Evolutionary conservation across 768 basidiomycete genomes (phyloP), one percentile per base, ranked within the genome.

Genomic region (Hypholoma sublateritium): DNA sequence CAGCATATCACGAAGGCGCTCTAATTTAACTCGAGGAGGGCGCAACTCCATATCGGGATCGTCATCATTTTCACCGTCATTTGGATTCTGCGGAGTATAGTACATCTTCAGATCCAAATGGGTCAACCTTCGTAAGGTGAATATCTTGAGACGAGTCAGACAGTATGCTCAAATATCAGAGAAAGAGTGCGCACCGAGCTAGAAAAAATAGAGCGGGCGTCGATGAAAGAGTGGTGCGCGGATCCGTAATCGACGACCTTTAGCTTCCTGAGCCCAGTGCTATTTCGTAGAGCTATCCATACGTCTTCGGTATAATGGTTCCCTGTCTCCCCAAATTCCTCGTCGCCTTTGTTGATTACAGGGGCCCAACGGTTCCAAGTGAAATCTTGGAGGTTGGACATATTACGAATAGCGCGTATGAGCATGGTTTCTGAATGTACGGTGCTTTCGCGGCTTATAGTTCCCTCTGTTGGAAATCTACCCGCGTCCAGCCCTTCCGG

Each of bases 271-370:
- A 65, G 16, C 17, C 35, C 32, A 5, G 65, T 60, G 22, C 53
- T 35, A 49, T 61, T 60, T 17, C 60, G 39, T 17, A 65, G 46
- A 6, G 53, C 60, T n/a, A 58, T 65, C 65, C 65, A 65, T 6
- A 65, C 50, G 41, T 65, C 65, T 25, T 61, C 64, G 11, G 25
- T 32, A 48, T 63, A 63, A 6, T 17, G 21, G 1, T 28, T 19
- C 32, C 25, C 39, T 19, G 17, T 41, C 14, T 14, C 32, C 22
- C 43, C 35, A 12, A 28, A 43, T 8, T 55, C 42, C 42, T 63
- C 62, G 32, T 59, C 59, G 5, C 65, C 65, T 41, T 58, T 55
- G 42, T 62, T 59, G 39, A 66, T 54, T 3, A 53, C n/a, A n/a
- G 65, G 65, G 0, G 51, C 45, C 28, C 56, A 49, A n/a, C 58